A percentile compares a stretch with the other conserved stretches of the same genome.
phyloP scores from a whole-genome alignment of 768 basidiomycete species.

The Naganishia onofrii region DNA sequence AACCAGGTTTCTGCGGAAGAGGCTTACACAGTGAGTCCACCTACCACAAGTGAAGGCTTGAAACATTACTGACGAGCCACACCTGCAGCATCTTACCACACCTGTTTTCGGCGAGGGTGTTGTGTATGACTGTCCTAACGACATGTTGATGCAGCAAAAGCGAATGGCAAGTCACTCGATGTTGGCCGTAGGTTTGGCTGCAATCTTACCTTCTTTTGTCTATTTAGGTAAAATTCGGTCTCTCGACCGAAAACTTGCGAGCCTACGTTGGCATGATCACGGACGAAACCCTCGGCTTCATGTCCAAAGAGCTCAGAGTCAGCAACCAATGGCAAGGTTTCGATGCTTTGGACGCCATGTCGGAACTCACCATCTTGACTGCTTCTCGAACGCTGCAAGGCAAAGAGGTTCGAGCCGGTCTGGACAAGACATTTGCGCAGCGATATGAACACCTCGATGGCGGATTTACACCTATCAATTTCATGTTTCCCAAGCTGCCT shows the following conservation, averaged over 20 bases:
- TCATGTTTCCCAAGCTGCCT: constrained; percentile 89
- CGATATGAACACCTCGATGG: constrained; percentile 86
- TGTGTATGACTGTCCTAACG: constrained; percentile 95
- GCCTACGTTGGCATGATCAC: constrained; percentile 73
- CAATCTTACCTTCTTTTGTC: constrained; percentile 25
- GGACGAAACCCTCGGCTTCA: constrained; percentile 66
- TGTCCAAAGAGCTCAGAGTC: constrained; percentile 67
- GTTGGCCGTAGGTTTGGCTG: not conserved
- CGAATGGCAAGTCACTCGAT: constrained; percentile 61
- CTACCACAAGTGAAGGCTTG: not conserved
- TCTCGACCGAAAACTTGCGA: constrained; percentile 85
- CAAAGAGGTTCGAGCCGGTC: constrained; percentile 70
- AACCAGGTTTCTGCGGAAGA: constrained; percentile 91
- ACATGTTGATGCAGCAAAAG: constrained; percentile 98
- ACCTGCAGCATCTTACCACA: constrained; percentile 75
- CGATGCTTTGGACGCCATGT: constrained; percentile 68
- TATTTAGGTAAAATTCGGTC: constrained; percentile 74
- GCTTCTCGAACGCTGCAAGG: constrained; percentile 93
- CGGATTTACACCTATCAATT: constrained; percentile 93
- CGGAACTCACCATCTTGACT: constrained; percentile 91
- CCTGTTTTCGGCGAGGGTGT: constrained; percentile 97
- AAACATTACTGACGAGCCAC: not conserved
- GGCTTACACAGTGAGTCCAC: constrained; percentile 66
- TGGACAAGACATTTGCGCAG: constrained; percentile 82
- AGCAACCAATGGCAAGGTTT: constrained; percentile 52